Base-by-base conservation (phyloP, 257 asterid genomes). In the Coffea eugenioides region DNA sequence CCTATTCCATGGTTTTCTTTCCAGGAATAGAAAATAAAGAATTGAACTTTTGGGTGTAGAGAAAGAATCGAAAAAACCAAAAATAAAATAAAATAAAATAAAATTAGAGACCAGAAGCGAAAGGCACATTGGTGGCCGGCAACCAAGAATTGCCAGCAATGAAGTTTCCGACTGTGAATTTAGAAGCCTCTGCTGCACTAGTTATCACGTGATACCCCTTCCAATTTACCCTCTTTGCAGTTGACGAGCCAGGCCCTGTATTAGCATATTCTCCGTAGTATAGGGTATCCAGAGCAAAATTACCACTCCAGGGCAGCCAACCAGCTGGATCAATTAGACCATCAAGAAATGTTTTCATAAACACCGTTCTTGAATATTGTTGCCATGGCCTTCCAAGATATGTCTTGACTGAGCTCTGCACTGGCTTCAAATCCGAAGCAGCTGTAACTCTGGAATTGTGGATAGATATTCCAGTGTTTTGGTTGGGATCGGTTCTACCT, bases 381-480 rank as follows among this genome's bases (percentile, higher is more conserved):
- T 90, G 52, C 99, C 99, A 95, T 1, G 99, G 99, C n/a, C 99
- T 83, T 21, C 99, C 99, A 45, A 95, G 82, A 62, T 93, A 93
- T 2, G 99, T 93, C 77, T 70, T 81, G 23, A 92, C 97, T 49
- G 97, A 90, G 6, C 89, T 82, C 56, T 86, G 91, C 9, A 85
- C 88, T 2, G 87, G 83, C 48, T 79, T 74, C 57, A 95, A 88
- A 51, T 91, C 97, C 9, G 97, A 77, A 8, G 97, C 91, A 0
- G 95, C 92, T 0, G 87, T 83, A 77, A 96, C 83, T 69, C 89
- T 83, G 57, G 90, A 82, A n/a, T 90, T 88, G 23, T 91, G 97
- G 77, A 96, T 94, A 14, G 89, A 78, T 6, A 96, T 92, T 0
- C 99, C 99, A 0, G 98, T 94, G 89, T 91, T 90, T 83, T 96